phyloP scores from a whole-genome alignment of 2,329 filamentous ascomycete genomes.

The Gaeumannomyces tritici region DNA sequence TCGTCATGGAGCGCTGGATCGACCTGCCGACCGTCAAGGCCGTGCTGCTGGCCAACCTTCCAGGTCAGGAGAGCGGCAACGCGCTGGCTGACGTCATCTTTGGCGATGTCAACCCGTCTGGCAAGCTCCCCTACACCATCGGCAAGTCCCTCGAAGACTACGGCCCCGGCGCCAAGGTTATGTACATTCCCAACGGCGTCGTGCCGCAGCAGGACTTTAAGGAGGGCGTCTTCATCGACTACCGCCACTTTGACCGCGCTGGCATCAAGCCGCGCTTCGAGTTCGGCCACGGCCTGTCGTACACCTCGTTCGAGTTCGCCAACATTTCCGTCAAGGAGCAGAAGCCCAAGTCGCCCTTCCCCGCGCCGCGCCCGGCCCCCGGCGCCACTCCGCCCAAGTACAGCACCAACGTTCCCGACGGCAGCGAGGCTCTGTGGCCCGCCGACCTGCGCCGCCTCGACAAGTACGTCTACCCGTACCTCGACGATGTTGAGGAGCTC shows the following conservation, averaged over 20 bases:
- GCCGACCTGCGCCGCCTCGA: conserved; percentile 47
- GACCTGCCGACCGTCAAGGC: conserved; percentile 68
- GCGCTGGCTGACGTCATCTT: conserved; percentile 73
- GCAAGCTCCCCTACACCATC: conserved; percentile 83
- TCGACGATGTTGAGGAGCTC: conserved; percentile 38
- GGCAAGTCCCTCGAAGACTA: conserved; percentile 67
- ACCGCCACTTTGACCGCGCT: conserved; percentile 76
- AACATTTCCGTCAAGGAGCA: conserved; percentile 36
- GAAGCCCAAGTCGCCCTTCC: conserved; percentile 34
- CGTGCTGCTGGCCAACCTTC: conserved; percentile 74
- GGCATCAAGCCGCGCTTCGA: conserved; percentile 68
- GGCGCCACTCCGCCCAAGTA: conserved; percentile 42
- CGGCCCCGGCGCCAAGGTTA: conserved; percentile 58
- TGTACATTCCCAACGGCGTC: conserved; percentile 59
- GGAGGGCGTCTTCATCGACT: conserved; percentile 82
- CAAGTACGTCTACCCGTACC: conserved; percentile 68
- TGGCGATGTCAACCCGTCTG: conserved; percentile 64
- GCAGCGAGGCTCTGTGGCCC: conserved; percentile 52
- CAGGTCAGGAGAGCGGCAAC: conserved; percentile 78
- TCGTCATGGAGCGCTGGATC: conserved; percentile 73
- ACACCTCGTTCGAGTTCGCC: conserved; percentile 61
- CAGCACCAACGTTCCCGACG: conserved; percentile 41
- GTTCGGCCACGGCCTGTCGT: conserved; percentile 80
- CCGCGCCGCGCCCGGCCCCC: conserved; percentile 25
- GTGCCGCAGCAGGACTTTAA: conserved; percentile 74